Conservation (phyloP, 768 basidiomycete genomes). For the Auricularia sp. region DNA sequence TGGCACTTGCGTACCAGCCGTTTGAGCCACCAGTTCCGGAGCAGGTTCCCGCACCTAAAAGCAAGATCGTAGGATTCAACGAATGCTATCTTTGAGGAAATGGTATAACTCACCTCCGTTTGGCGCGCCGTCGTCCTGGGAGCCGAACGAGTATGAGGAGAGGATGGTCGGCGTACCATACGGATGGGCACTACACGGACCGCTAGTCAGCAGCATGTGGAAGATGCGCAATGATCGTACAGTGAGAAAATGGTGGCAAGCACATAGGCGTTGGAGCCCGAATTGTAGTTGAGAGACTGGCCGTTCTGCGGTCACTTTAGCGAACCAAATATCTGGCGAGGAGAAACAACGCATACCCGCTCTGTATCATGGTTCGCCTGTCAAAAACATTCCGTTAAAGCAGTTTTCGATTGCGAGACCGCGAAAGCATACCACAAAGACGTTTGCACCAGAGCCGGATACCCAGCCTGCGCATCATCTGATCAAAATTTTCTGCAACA, state of each 20-base stretch:
- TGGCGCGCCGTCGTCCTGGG: constrained; percentile 45
- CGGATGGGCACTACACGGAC: constrained; percentile 34
- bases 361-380: constrained; percentile 57
- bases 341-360: constrained; percentile 23
- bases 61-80: neutral
- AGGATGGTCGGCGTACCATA: constrained; percentile 58
- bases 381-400: constrained; percentile 6
- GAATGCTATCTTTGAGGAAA: neutral
- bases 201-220: neutral
- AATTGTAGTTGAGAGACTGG: constrained; percentile 44
- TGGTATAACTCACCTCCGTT: constrained; percentile 33
- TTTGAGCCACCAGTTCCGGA: constrained; percentile 36
- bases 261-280: constrained; percentile 54
- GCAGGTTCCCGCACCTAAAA: constrained; percentile 38
- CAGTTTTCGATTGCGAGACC: neutral
- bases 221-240: constrained; percentile 7
- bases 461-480: constrained; percentile 41
- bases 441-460: constrained; percentile 40
- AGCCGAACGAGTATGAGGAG: constrained; percentile 37
- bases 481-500: constrained; percentile 22
- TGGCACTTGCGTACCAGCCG: constrained; percentile 29
- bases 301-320: constrained; percentile 28
- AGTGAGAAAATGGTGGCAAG: constrained; percentile 53
- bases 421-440: constrained; percentile 35
- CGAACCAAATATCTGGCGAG: neutral